Evolutionary conservation across 495 filamentous ascomycete species (phyloP).

Genomic region (Paragyromitra xinjiangensis): DNA sequence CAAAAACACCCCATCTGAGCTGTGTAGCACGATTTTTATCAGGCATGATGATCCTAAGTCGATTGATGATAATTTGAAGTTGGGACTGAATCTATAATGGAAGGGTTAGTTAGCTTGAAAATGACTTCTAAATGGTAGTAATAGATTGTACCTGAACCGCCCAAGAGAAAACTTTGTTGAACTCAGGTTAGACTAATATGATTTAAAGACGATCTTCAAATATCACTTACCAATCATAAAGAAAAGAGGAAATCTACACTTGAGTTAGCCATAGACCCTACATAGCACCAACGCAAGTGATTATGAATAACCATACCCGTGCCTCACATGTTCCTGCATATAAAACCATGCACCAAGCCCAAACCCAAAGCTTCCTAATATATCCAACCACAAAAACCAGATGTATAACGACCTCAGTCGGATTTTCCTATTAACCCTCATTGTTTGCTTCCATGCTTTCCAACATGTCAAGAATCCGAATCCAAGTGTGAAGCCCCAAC

Average conservation of each 20-base stretch:
- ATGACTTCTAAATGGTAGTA: not conserved
- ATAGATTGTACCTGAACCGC: conserved; percentile 25
- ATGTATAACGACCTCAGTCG: conserved; percentile 23
- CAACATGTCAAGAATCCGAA: conserved; percentile 59
- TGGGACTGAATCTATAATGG: conserved; percentile 23
- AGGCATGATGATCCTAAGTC: conserved; percentile 27
- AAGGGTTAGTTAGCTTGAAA: not conserved
- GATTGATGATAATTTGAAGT: conserved; percentile 40
- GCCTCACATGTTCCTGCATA: conserved; percentile 18
- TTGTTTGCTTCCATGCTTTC: conserved; percentile 53
- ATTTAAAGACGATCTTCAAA: not conserved
- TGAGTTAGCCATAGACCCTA: conserved; percentile 6
- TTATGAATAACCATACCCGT: conserved; percentile 12
- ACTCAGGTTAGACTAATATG: not conserved
- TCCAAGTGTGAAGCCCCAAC: conserved; percentile 59
- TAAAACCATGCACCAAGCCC: conserved; percentile 29
- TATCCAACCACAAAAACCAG: conserved; percentile 28
- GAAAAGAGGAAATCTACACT: conserved; percentile 27
- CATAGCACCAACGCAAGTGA: not conserved
- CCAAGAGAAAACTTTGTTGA: conserved; percentile 26
- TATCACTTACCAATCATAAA: conserved; percentile 33
- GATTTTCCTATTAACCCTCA: conserved; percentile 21
- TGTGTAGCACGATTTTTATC: conserved; percentile 3
- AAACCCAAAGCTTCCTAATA: conserved; percentile 24
- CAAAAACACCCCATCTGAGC: conserved; percentile 24